Evolutionary conservation across 176 grass and related monocot genomes (phyloP).

Genomic region (Olyra latifolia): DNA sequence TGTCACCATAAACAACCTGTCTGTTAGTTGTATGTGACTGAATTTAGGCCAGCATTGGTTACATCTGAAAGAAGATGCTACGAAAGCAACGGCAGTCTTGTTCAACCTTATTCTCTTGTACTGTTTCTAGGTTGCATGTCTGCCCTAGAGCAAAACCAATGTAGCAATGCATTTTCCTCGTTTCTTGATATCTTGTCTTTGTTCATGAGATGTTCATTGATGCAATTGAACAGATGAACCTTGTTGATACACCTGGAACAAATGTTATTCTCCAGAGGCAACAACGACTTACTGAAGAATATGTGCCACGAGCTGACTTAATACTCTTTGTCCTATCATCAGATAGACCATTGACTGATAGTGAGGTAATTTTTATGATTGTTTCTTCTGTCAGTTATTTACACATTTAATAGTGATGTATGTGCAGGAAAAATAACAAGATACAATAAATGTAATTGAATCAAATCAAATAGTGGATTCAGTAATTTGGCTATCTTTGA

Average conservation of each 20-base stretch:
- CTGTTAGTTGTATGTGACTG: neutral
- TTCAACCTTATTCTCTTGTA: slow-evolving; percentile 5
- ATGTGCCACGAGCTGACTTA: slow-evolving; percentile 90
- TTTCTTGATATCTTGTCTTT: slow-evolving; percentile 17
- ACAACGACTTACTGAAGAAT: slow-evolving; percentile 98
- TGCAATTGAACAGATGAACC: slow-evolving; percentile 79
- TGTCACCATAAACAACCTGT: slow-evolving; percentile 1
- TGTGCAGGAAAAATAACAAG: neutral
- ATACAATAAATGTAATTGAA: neutral
- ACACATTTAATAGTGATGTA: slow-evolving; percentile 6
- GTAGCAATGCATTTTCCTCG: slow-evolving; percentile 16
- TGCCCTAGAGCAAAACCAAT: slow-evolving; percentile 11
- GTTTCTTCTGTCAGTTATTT: neutral
- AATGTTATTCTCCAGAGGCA: slow-evolving; percentile 99
- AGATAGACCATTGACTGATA: slow-evolving; percentile 87
- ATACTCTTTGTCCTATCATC: slow-evolving; percentile 91
- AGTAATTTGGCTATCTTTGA: neutral
- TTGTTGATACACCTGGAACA: slow-evolving; percentile 98
- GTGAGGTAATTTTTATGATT: slow-evolving; percentile 61
- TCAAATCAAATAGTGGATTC: neutral
- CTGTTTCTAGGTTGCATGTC: slow-evolving; percentile 6
- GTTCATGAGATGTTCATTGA: slow-evolving; percentile 15
- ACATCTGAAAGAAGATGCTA: slow-evolving; percentile 7
- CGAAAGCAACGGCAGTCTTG: neutral
- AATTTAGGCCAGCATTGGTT: slow-evolving; percentile 7